These are phyloP conservation scores for Neonectria neomacrospora DNA, from an alignment of 2,329 filamentous ascomycete species.

Conservation along the genomic window DNA sequence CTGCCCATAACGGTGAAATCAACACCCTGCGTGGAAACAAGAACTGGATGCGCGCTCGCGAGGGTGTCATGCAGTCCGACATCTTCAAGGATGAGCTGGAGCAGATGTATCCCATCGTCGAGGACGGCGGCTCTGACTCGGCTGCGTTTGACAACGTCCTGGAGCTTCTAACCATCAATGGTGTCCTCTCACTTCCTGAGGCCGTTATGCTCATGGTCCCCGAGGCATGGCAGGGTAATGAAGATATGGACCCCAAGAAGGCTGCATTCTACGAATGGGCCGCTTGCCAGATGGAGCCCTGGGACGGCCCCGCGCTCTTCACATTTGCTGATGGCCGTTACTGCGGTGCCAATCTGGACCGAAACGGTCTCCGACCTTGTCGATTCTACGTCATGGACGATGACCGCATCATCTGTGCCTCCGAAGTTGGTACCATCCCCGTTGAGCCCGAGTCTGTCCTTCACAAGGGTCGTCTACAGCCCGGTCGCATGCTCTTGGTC, in stretches of 20 bases:
- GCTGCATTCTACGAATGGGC: conserved; percentile 99
- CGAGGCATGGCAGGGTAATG: conserved; percentile 96
- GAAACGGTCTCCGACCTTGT: conserved; percentile 94
- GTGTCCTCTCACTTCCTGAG: conserved; percentile 92
- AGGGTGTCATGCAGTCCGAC: conserved; percentile 93
- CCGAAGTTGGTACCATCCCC: conserved; percentile 92
- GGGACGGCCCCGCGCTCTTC: conserved; percentile 96
- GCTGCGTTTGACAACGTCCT: conserved; percentile 98
- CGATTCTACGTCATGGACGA: conserved; percentile 97
- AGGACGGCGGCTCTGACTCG: conserved; percentile 96
- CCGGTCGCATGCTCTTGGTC: conserved; percentile 94
- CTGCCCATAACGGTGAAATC: conserved; percentile 98
- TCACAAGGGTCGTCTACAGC: conserved; percentile 93
- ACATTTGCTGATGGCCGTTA: conserved; percentile 97
- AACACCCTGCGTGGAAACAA: conserved; percentile 98
- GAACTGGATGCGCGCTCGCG: conserved; percentile 98
- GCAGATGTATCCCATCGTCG: conserved; percentile 90
- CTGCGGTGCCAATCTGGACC: conserved; percentile 95
- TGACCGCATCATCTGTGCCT: conserved; percentile 96
- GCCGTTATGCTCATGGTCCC: conserved; percentile 99
- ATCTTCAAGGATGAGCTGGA: conserved; percentile 94
- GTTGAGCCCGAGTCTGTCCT: conserved; percentile 91
- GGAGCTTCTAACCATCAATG: conserved; percentile 93
- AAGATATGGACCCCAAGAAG: conserved; percentile 91
- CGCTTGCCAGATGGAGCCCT: conserved; percentile 98